phyloP scores from a whole-genome alignment of 495 filamentous ascomycete species.

The Talaromyces liani region DNA sequence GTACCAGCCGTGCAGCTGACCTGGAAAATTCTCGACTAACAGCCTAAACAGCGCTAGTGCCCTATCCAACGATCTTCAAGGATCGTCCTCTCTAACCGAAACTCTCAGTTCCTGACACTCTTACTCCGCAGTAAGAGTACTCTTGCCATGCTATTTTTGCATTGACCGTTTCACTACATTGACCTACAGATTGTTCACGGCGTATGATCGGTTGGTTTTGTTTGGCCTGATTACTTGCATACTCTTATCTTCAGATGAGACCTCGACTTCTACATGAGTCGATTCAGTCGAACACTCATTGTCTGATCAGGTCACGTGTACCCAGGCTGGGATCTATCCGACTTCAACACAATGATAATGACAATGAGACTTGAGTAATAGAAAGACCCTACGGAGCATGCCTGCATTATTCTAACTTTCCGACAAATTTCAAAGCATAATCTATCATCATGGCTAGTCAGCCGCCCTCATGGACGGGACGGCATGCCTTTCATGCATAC shows the following conservation, averaged over 20 bases:
- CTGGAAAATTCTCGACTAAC: constrained; percentile 1
- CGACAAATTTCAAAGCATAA: neutral
- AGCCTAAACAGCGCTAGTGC: neutral
- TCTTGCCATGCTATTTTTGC: neutral
- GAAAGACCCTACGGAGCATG: neutral
- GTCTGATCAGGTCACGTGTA: neutral
- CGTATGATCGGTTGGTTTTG: neutral
- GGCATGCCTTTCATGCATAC: neutral
- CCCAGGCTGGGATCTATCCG: neutral
- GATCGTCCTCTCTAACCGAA: neutral
- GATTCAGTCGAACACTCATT: neutral
- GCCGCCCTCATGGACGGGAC: neutral
- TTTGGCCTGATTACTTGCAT: neutral
- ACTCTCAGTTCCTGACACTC: no score
- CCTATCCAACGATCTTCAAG: neutral
- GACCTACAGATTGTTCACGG: neutral
- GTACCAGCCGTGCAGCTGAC: neutral
- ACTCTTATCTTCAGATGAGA: neutral
- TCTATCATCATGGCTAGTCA: neutral
- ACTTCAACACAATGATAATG: neutral
- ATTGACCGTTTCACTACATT: neutral
- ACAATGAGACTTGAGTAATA: neutral
- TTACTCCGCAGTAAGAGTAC: no score
- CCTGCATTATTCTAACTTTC: neutral
- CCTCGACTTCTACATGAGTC: neutral